phyloP scores from a whole-genome alignment of 2,329 filamentous ascomycete species.

The Colletotrichum spaethianum region DNA sequence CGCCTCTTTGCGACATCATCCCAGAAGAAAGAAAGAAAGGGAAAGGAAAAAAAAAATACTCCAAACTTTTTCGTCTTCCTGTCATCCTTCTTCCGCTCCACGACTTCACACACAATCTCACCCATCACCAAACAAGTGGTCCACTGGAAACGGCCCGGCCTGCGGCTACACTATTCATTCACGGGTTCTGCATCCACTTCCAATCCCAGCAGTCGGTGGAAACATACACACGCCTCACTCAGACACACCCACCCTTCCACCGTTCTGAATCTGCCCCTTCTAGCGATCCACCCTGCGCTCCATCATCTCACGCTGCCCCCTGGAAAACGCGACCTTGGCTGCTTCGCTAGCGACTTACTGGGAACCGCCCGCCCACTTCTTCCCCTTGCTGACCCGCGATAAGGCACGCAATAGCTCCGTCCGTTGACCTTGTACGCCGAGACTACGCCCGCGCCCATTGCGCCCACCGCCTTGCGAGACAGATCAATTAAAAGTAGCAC shows the following conservation, averaged over 20 bases:
- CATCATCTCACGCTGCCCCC: conserved; percentile 35
- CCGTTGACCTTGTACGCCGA: conserved; percentile 39
- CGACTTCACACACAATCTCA: conserved; percentile 11
- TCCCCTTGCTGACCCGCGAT: conserved; percentile 42
- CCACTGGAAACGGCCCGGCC: conserved; percentile 32
- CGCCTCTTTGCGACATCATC: conserved; percentile 42
- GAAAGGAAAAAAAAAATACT: background rate
- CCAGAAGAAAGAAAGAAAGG: background rate
- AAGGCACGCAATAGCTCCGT: conserved; percentile 42
- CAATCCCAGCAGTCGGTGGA: conserved; percentile 29
- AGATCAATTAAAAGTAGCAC: conserved; percentile 52
- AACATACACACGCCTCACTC: conserved; percentile 31
- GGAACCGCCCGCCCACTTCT: conserved; percentile 38
- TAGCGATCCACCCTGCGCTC: conserved; percentile 27
- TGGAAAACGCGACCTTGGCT: conserved; percentile 39
- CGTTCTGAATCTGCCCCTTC: conserved; percentile 32
- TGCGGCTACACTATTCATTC: conserved; percentile 26
- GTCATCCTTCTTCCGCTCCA: background rate
- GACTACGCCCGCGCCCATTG: conserved; percentile 33
- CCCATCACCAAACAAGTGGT: conserved; percentile 31
- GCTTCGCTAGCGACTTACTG: conserved; percentile 37
- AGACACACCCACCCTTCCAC: conserved; percentile 19
- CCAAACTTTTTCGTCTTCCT: conserved; percentile 11
- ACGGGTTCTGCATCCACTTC: conserved; percentile 36
- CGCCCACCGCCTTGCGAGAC: conserved; percentile 41